Conservation (phyloP, 179 eudicot genomes). For the Sideroxylon spinosum region DNA sequence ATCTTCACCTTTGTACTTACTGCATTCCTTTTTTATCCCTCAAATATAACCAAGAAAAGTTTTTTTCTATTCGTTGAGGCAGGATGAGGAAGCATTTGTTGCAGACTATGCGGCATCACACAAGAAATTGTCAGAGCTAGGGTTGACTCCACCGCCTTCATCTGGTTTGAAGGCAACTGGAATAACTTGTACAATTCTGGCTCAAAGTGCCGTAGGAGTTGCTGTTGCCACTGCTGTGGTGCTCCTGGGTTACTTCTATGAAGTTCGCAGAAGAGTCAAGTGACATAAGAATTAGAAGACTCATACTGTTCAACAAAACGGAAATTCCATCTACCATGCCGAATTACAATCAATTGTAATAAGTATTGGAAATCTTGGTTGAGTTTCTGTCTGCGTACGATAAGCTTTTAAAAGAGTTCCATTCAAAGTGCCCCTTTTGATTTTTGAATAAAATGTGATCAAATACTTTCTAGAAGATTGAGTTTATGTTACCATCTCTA, state of each 20-base stretch:
- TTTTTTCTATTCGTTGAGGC: slow-evolving; percentile 8
- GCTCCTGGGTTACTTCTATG: slow-evolving; percentile 41
- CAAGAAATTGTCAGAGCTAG: slow-evolving; percentile 77
- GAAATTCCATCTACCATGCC: not conserved
- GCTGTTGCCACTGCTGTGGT: slow-evolving; percentile 45
- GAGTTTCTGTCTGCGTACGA: no score
- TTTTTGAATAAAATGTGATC: not conserved
- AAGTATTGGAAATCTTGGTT: not conserved
- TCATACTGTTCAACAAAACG: not conserved
- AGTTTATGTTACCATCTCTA: not conserved
- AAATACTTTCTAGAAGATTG: not conserved
- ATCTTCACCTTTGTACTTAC: no score
- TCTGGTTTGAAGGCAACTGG: slow-evolving; percentile 11
- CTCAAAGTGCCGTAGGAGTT: slow-evolving; percentile 32
- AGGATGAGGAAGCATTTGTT: slow-evolving; percentile 79
- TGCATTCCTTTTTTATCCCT: no score
- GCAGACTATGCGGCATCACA: slow-evolving; percentile 77
- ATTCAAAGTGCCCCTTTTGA: not conserved
- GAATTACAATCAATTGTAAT: not conserved
- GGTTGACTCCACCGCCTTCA: slow-evolving; percentile 33
- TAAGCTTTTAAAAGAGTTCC: not conserved
- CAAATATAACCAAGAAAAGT: no score
- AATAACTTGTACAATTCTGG: slow-evolving; percentile 18
- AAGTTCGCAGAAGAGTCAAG: slow-evolving; percentile 21
- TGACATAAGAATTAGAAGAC: not conserved